These are phyloP conservation scores for Hammondia hammondi DNA, from an alignment of 169 alveolate species.

Conservation along the genomic window DNA sequence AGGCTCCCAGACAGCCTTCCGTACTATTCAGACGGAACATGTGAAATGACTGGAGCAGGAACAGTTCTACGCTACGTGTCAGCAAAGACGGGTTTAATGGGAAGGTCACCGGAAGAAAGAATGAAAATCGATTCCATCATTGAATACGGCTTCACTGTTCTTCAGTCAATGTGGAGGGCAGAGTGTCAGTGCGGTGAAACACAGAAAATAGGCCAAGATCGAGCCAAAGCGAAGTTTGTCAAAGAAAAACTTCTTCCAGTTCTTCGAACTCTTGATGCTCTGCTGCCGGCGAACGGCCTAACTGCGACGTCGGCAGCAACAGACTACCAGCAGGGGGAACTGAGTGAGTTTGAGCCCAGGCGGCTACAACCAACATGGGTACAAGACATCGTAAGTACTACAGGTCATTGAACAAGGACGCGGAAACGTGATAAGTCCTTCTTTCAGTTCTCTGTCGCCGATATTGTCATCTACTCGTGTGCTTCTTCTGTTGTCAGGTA, in stretches of 20 bases:
- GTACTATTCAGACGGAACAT: constrained; percentile 16
- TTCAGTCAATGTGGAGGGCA: constrained; percentile 27
- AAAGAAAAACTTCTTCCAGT: not conserved
- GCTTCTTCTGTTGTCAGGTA: constrained; percentile 23
- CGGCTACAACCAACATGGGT: not conserved
- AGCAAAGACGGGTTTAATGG: not conserved
- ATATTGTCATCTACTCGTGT: constrained; percentile 8
- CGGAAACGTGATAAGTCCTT: not conserved
- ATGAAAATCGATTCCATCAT: not conserved
- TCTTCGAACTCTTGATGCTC: not conserved
- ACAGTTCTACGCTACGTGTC: constrained; percentile 11
- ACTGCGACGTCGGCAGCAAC: not conserved
- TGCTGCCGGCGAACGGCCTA: not conserved
- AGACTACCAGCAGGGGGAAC: not conserved
- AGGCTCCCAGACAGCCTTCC: constrained; percentile 12
- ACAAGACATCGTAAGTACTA: not conserved
- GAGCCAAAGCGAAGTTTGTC: constrained; percentile 22
- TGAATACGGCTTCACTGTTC: not conserved
- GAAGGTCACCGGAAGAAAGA: not conserved
- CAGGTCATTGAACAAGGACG: not conserved
- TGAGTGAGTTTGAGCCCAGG: not conserved
- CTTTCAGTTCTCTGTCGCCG: constrained; percentile 36
- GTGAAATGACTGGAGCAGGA: constrained; percentile 20
- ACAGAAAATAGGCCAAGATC: not conserved
- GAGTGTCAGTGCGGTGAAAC: constrained; percentile 24